These are phyloP conservation scores for Cylindrotheca closterium DNA, from an alignment of 108 stramenopile species.

Conservation along the genomic window DNA sequence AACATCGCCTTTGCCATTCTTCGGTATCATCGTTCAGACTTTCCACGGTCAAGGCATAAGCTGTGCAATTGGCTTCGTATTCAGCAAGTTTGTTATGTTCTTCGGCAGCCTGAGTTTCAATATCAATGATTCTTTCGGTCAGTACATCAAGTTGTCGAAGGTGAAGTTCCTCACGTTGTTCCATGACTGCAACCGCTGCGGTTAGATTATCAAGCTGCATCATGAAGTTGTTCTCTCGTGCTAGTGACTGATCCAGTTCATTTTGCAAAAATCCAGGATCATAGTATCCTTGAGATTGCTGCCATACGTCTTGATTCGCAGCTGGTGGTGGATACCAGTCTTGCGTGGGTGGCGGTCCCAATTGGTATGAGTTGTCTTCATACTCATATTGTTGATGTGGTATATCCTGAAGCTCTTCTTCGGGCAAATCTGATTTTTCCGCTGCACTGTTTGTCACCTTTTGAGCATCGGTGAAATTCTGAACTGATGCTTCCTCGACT, in stretches of 20 bases:
- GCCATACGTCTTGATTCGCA: background rate
- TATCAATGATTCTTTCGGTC: conserved; percentile 73
- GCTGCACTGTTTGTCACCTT: background rate
- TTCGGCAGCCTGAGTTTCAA: conserved; percentile 48
- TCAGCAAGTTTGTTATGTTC: conserved; percentile 60
- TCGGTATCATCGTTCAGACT: conserved; percentile 47
- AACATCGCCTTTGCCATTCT: conserved; percentile 45
- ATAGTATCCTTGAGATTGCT: background rate
- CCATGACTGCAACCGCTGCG: conserved; percentile 17
- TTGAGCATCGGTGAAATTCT: background rate
- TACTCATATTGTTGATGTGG: background rate
- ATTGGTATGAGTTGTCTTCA: background rate
- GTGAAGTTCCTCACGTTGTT: conserved; percentile 53
- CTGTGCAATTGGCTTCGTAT: conserved; percentile 70
- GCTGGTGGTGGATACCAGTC: background rate
- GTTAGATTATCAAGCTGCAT: conserved; percentile 48
- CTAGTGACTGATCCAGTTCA: conserved; percentile 34
- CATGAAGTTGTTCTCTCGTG: conserved; percentile 33
- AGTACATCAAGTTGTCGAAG: conserved; percentile 61
- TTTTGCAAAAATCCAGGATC: conserved; percentile 17
- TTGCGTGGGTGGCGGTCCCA: background rate
- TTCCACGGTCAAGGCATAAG: conserved; percentile 31
- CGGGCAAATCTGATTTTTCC: background rate
- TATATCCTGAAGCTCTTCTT: too few species aligned
- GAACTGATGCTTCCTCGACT: background rate